Evolutionary conservation across 805 yeast species (phyloP).

Genomic region (Starmerella kuoi): DNA sequence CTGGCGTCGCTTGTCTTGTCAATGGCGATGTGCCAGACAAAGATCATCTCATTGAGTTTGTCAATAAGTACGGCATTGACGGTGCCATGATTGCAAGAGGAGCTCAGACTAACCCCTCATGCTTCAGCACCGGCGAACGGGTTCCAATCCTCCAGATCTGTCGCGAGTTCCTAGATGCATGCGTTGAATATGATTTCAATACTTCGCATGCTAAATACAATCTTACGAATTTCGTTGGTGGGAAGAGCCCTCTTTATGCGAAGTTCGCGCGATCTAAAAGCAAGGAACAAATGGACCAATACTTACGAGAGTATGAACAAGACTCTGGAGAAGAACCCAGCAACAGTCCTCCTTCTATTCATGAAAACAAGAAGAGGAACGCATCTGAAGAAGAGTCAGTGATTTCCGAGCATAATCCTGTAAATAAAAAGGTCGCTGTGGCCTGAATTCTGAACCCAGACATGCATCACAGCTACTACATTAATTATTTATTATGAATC

Average conservation of each 20-base stretch:
- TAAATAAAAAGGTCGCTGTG: too few species aligned
- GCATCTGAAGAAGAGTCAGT: background rate
- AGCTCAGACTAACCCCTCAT: constrained; percentile 79
- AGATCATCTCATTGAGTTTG: constrained; percentile 42
- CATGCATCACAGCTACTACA: too few species aligned
- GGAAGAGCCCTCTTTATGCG: constrained; percentile 51
- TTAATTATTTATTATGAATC: too few species aligned
- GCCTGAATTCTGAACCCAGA: too few species aligned
- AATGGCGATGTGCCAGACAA: constrained; percentile 64
- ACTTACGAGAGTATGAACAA: constrained; percentile 6
- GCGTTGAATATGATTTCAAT: constrained; percentile 47
- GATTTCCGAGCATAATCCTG: too few species aligned
- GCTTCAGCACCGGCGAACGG: constrained; percentile 35
- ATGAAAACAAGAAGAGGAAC: background rate
- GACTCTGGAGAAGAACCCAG: background rate
- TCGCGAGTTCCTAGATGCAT: constrained; percentile 44
- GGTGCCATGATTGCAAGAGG: constrained; percentile 92
- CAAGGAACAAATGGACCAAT: constrained; percentile 27
- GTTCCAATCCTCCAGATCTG: constrained; percentile 44
- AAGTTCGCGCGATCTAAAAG: constrained; percentile 45
- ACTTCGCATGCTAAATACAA: constrained; percentile 71
- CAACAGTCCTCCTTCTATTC: too few species aligned
- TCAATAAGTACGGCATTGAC: constrained; percentile 40
- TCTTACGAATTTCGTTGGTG: constrained; percentile 66
- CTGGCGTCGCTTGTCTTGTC: constrained; percentile 59